Evolutionary conservation across 2,329 filamentous ascomycete genomes (phyloP).

Genomic region (Exophiala viscosa): DNA sequence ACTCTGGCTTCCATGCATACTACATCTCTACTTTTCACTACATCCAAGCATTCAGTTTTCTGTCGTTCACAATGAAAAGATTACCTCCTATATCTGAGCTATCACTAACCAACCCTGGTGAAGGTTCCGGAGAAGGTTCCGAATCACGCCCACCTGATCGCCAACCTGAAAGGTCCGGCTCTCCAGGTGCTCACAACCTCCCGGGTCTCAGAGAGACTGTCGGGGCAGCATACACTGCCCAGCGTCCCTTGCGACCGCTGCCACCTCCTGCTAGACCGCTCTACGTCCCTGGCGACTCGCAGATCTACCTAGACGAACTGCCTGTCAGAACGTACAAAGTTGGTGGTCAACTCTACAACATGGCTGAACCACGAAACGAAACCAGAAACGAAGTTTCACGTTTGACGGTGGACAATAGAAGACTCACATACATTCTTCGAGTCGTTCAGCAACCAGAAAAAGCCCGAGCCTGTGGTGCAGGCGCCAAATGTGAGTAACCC

Average conservation of each 20-base stretch:
- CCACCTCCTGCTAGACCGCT: conserved; percentile 8
- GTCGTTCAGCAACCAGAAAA: conserved; percentile 94
- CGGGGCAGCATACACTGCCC: conserved; percentile 5
- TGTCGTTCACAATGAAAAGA: no score
- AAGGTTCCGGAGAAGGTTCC: not conserved
- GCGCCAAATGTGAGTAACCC: conserved; percentile 74
- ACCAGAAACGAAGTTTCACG: conserved; percentile 52
- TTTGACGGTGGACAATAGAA: conserved; percentile 69
- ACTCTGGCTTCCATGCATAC: no score
- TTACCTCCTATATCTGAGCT: no score
- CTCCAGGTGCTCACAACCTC: not conserved
- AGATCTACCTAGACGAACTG: conserved; percentile 17
- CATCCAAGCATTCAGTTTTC: no score
- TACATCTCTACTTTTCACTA: no score
- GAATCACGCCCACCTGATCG: not conserved
- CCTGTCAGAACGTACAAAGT: conserved; percentile 20
- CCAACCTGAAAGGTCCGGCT: not conserved
- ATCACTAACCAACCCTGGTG: not conserved
- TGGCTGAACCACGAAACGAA: conserved; percentile 53
- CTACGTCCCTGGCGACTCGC: conserved; percentile 17
- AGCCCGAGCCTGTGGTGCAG: conserved; percentile 89
- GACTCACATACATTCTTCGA: conserved; percentile 73
- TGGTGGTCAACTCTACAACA: conserved; percentile 37
- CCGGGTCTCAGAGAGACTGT: conserved; percentile 15
- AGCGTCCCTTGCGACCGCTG: conserved; percentile 12